Base-by-base conservation (phyloP, 2,329 filamentous ascomycete species). In the Aspergillus novofumigatus region DNA sequence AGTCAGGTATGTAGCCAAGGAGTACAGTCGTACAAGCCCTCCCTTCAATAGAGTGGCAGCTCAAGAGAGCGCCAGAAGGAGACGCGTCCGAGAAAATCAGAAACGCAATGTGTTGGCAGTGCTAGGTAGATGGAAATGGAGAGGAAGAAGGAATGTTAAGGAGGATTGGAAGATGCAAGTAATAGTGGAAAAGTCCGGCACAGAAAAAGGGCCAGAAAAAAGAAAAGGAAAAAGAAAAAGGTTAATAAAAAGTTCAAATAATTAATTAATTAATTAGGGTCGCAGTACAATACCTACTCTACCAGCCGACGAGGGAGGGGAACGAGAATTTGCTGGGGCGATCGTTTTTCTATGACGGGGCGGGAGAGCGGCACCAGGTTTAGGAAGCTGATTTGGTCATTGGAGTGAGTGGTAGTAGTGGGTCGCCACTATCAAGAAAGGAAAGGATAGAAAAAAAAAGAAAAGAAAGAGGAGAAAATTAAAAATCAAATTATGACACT, bases 51-150 rank as follows among this genome's bases (percentile, higher is more conserved):
- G 55, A 56, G 58, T 64, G 65, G 65, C 65, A 65, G 62, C 65
- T 67, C 65, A 59, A 59, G 21, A 64, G 64, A 66, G 63, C 64
- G 64, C 63, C 64, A 66, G 63, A 62, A 66, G 63, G 64, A 64
- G 64, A 66, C 64, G 64, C 62, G 63, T 62, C 57, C 57, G 59
- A 64, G 60, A 57, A 57, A 56, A 53, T 58, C 57, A 57, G 53
- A 60, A 52, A 59, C 57, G 52, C 51, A 62, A 63, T 66, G 65
- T 58, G 63, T 64, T 67, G 65, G 65, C 63, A 65, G 59, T 61
- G 54, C 54, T 56, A 55, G 56, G 59, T 62, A 57, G 59, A 57
- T 63, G 57, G 54, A 56, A 54, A 59, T 52, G 54, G 35, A 60
- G 61, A 55, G 52, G 21, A 29, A 44, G 41, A 54, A 28, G 21